These are phyloP conservation scores for Aspergillus sp. DNA, from an alignment of 2,329 filamentous ascomycete genomes.

Conservation along the genomic window DNA sequence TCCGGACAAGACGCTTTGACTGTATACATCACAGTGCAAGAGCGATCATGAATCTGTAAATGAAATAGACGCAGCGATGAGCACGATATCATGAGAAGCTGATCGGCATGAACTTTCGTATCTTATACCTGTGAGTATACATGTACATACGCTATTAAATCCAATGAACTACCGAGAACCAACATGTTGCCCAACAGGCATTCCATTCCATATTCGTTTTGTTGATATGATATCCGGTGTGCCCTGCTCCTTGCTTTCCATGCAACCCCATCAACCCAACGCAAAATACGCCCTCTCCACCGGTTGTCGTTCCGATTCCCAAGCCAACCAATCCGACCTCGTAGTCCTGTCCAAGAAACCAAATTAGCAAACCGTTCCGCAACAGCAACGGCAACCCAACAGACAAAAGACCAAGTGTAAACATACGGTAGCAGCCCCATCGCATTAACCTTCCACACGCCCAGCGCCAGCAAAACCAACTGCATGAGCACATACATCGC, in stretches of 20 bases:
- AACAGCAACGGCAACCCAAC: background rate
- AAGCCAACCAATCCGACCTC: constrained; percentile 94
- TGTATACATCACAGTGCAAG: background rate
- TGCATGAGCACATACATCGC: constrained; percentile 85
- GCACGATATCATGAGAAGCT: background rate
- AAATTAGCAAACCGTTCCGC: constrained; percentile 3
- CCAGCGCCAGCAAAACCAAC: constrained; percentile 75
- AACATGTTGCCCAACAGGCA: background rate
- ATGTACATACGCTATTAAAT: background rate
- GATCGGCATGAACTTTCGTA: background rate
- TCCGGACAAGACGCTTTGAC: too few species aligned
- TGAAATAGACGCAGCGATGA: background rate
- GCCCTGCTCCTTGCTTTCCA: background rate
- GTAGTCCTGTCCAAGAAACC: constrained; percentile 65
- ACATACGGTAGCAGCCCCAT: constrained; percentile 93
- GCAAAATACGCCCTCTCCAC: constrained; percentile 66
- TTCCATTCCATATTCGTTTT: background rate
- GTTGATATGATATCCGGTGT: background rate
- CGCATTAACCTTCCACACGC: constrained; percentile 92
- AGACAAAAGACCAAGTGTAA: background rate
- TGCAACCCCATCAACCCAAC: constrained; percentile 38
- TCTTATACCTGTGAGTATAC: background rate
- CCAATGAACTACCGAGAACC: background rate
- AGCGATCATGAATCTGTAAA: background rate
- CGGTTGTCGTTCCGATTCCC: constrained; percentile 75